phyloP scores from a whole-genome alignment of 2,329 filamentous ascomycete genomes.

The Tolypocladium cylindrosporum region DNA sequence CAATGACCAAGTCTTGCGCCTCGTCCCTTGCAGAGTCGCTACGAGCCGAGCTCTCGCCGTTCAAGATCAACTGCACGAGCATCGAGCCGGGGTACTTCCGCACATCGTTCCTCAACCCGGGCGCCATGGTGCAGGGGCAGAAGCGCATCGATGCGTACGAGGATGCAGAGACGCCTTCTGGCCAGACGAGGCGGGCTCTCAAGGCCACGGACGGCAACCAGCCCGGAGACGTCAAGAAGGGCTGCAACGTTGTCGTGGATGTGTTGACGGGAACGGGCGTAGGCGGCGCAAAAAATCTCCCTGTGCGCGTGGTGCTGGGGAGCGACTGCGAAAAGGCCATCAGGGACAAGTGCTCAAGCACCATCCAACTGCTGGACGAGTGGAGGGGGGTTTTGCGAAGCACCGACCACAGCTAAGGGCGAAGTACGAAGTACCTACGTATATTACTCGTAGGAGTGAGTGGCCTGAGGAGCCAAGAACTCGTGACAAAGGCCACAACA shows the following conservation, averaged over 20 bases:
- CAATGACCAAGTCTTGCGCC: conserved; percentile 35
- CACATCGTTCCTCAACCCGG: conserved; percentile 34
- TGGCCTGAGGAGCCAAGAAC: no score
- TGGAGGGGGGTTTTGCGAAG: conserved; percentile 29
- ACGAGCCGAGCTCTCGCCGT: conserved; percentile 30
- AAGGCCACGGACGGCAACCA: conserved; percentile 34
- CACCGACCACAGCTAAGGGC: conserved; percentile 11
- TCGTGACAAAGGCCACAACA: no score
- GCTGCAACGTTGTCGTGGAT: conserved; percentile 40
- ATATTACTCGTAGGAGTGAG: no score
- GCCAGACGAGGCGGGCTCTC: conserved; percentile 17
- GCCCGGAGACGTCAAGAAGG: conserved; percentile 45
- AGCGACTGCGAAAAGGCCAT: conserved; percentile 35
- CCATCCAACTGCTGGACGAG: conserved; percentile 32
- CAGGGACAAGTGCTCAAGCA: conserved; percentile 30
- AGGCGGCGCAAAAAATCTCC: conserved; percentile 32
- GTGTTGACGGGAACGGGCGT: conserved; percentile 40
- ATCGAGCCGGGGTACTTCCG: conserved; percentile 46
- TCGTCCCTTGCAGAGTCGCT: conserved; percentile 35
- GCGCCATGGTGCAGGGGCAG: conserved; percentile 13
- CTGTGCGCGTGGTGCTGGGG: conserved; percentile 44
- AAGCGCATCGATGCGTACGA: conserved; percentile 22
- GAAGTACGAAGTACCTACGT: no score
- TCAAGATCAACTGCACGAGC: conserved; percentile 30
- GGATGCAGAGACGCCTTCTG: conserved; percentile 18